Conservation (phyloP, 1,139 yeast genomes). For the Blastobotrys aristatus region DNA sequence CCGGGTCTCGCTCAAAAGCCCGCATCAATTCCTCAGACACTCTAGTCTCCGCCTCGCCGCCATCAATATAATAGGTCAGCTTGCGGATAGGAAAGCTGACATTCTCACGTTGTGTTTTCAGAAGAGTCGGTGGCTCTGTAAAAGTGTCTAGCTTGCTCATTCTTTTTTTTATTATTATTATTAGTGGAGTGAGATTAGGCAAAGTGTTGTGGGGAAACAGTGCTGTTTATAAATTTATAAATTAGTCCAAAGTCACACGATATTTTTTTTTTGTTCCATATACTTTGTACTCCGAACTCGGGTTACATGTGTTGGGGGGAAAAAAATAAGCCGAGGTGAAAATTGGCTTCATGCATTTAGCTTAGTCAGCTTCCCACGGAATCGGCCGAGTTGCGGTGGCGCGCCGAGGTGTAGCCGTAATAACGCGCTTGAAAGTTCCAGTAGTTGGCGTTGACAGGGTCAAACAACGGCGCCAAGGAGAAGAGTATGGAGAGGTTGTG, state of each 20-base stretch:
- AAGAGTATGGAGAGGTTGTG: too few species aligned
- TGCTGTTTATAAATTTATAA: background rate
- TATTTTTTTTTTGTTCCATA: background rate
- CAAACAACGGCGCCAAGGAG: too few species aligned
- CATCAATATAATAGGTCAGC: conserved; percentile 52
- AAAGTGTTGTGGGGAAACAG: background rate
- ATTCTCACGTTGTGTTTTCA: conserved; percentile 45
- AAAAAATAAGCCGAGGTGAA: too few species aligned
- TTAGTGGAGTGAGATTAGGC: too few species aligned
- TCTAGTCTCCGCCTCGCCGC: conserved; percentile 44
- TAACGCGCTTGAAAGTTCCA: too few species aligned
- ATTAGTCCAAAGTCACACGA: too few species aligned
- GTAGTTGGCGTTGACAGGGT: too few species aligned
- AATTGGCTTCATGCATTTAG: too few species aligned
- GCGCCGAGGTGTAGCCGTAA: too few species aligned
- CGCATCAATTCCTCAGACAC: conserved; percentile 44
- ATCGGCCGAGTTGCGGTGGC: too few species aligned
- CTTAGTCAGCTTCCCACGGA: too few species aligned
- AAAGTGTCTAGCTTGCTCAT: conserved; percentile 28
- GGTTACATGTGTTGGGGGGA: too few species aligned
- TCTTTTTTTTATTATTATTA: conserved; percentile 1
- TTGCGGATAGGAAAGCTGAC: conserved; percentile 46
- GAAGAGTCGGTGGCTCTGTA: conserved; percentile 35
- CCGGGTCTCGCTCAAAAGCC: conserved; percentile 51
- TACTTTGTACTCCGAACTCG: background rate